Conservation (phyloP, 305 asterid species). For the Fraxinus xanthoxyloides region DNA sequence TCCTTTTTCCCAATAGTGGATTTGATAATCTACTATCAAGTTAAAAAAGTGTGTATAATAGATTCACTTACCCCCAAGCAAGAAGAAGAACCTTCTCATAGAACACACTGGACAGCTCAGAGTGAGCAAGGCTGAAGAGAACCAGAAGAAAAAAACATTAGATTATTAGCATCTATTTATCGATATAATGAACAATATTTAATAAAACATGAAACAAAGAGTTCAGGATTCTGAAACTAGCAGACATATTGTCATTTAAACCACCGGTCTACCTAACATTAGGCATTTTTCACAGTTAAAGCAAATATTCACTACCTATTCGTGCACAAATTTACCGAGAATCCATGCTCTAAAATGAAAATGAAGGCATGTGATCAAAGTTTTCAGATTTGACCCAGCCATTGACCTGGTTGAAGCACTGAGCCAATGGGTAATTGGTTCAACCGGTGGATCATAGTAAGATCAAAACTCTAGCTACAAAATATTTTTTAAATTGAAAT, state of each 20-base stretch:
- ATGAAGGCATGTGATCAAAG: background rate
- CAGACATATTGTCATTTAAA: background rate
- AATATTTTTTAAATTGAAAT: background rate
- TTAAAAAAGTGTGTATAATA: constrained; percentile 1
- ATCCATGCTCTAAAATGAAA: constrained; percentile 9
- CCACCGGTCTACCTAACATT: too few relatives aligned
- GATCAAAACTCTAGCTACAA: background rate
- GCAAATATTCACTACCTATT: background rate
- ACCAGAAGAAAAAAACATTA: background rate
- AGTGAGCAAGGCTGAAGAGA: background rate
- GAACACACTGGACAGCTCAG: background rate
- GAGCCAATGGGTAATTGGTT: too few relatives aligned
- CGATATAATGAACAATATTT: background rate
- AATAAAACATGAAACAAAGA: background rate
- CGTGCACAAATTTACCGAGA: background rate
- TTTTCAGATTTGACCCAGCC: background rate
- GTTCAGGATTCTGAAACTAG: background rate
- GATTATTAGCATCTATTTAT: background rate
- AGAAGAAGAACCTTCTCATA: constrained; percentile 44
- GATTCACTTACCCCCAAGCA: constrained; percentile 82
- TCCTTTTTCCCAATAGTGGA: background rate
- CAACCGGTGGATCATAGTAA: background rate
- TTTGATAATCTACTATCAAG: background rate
- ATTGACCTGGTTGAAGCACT: background rate
- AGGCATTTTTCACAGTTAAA: too few relatives aligned